A percentile compares a stretch with the other conserved stretches of the same genome.
phyloP scores from a whole-genome alignment of 495 filamentous ascomycete species.

The Aspergillus leporis region DNA sequence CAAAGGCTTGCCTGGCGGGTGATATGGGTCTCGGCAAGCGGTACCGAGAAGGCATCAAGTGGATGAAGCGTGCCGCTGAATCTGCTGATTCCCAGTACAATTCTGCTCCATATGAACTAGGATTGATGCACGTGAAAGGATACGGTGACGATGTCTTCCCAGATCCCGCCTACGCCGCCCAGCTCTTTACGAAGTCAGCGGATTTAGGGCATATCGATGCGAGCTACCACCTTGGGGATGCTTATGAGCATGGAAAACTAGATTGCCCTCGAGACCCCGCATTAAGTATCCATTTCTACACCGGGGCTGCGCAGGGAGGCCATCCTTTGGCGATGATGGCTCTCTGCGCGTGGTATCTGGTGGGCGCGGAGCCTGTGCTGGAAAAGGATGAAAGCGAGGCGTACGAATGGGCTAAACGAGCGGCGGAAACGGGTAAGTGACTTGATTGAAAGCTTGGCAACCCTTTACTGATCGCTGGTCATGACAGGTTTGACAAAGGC shows the following conservation, averaged over 20 bases:
- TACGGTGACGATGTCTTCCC: conserved; percentile 91
- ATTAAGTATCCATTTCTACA: conserved; percentile 96
- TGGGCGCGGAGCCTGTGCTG: conserved; percentile 88
- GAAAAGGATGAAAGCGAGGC: conserved; percentile 96
- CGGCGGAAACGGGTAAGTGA: conserved; percentile 77
- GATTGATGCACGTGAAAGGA: conserved; percentile 80
- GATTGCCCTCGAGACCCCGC: conserved; percentile 88
- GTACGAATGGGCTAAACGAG: conserved; percentile 90
- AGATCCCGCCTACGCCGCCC: conserved; percentile 87
- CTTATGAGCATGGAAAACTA: conserved; percentile 90
- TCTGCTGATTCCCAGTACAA: conserved; percentile 90
- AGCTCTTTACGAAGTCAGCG: conserved; percentile 91
- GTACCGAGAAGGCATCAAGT: conserved; percentile 93
- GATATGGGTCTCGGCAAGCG: conserved; percentile 82
- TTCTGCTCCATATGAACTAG: conserved; percentile 87
- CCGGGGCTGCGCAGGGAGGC: conserved; percentile 78
- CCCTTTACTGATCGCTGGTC: not conserved
- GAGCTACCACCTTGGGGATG: conserved; percentile 85
- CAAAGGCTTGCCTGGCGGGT: conserved; percentile 82
- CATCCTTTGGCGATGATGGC: conserved; percentile 97
- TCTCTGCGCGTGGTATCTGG: conserved; percentile 97
- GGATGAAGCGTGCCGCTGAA: conserved; percentile 92
- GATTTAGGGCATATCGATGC: conserved; percentile 88
- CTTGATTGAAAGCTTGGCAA: not conserved
- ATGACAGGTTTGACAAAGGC: conserved; percentile 80